Evolutionary conservation across 2,329 filamentous ascomycete species (phyloP), one percentile per base, ranked within the genome.

Genomic region (Clarireedia homoeocarpa): DNA sequence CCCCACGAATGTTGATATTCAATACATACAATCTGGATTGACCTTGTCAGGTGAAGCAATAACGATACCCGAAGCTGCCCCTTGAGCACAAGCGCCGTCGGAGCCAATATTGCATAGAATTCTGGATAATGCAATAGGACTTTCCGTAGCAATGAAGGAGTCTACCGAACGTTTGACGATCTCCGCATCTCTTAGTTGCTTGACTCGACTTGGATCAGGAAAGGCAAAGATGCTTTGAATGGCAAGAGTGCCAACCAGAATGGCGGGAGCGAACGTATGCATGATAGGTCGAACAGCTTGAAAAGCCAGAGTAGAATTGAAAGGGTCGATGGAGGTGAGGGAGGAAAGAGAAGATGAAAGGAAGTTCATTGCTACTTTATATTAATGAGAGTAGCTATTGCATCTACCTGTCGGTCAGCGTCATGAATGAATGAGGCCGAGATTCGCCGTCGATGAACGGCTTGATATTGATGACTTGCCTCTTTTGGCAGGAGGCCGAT

Each of bases 101-200:
- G 78, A 68, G 3, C 82, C 82, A 60, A 85, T 83, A 64, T 84
- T 85, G 71, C 78, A 81, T 39, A 83, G 67, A 26, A 84, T 71
- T 56, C 77, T 72, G 9, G 71, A 66, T 27, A 81, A 64, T 2
- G 82, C 78, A 62, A 81, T 73, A 6, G 77, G 73, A 15, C 72
- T 75, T 67, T 84, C 75, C 0, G 71, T 74, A 30, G 73, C 67
- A 61, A 85, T 73, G 66, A 79, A 85, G 34, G 72, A 71, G 60
- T 80, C 76, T 14, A 83, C 75, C 24, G 73, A 71, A 49, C 77
- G 72, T 64, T 75, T 80, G 56, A 73, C 61, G 48, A 79, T 59
- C 30, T 68, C 65, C 48, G 63, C 69, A 44, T 74, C 70, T 23
- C 67, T 63, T 58, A 64, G 55, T 62, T 34, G 30, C 30, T 62